A percentile compares a stretch with the other conserved stretches of the same genome.
Conservation (phyloP, 345 rosid genomes). For the Geranium rotundifolium region DNA sequence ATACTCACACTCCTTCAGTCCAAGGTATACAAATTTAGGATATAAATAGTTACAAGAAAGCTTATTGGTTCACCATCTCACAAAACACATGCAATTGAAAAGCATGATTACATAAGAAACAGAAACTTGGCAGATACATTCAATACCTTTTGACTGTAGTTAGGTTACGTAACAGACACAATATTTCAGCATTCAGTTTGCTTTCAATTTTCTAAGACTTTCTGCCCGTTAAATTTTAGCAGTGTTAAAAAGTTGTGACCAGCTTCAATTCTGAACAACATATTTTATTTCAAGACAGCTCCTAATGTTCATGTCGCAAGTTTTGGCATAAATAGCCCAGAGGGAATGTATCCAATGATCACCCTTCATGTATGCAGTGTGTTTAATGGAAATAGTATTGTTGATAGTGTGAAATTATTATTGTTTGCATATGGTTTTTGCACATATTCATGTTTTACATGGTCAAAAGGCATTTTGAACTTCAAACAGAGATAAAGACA, state of each 20-base stretch:
- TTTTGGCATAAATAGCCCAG: too few relatives aligned
- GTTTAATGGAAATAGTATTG: not conserved
- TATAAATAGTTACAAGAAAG: not conserved
- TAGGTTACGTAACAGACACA: not conserved
- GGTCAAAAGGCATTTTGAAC: not conserved
- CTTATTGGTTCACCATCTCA: not conserved
- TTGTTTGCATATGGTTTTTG: not conserved
- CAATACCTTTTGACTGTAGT: not conserved
- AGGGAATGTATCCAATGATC: too few relatives aligned
- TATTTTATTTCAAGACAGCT: not conserved
- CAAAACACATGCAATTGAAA: not conserved
- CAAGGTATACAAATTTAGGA: not conserved
- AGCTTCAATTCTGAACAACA: not conserved
- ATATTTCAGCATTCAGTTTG: not conserved
- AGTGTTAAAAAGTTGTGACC: not conserved
- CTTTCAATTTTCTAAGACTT: not conserved
- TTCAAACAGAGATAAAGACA: not conserved
- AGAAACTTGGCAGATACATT: not conserved
- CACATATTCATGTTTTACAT: not conserved
- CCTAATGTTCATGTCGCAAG: not conserved
- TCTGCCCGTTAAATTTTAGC: not conserved
- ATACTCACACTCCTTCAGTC: not conserved
- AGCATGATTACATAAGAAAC: not conserved
- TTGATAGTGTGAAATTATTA: not conserved
- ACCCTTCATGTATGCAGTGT: not conserved